Base-by-base conservation (phyloP, 1,284 basidiomycete genomes). In the Xanthoconium separans region DNA sequence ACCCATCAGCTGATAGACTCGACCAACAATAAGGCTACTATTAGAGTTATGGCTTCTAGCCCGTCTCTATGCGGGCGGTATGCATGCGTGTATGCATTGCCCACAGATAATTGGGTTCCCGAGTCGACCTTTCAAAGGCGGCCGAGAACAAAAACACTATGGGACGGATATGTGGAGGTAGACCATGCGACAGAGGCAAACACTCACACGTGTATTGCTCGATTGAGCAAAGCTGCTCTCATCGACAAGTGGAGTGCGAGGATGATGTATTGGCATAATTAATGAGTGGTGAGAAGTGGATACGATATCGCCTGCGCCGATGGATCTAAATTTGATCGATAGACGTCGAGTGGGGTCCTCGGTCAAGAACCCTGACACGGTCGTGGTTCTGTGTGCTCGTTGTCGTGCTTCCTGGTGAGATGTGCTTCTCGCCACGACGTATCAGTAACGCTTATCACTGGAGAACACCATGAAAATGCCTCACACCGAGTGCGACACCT, bases 401-500 rank as follows among this genome's bases (percentile, higher is more conserved):
- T 16, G 16, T 37, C 16, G 36, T n/a, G 9, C 36, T 58, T 40
- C 47, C 49, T 15, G 51, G 42, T 10, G 50, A 51, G 3, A 53
- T 3, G 11, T 37, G 40, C 65, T 65, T 50, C 27, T 41, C 39
- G 24, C 24, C 29, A 4, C 9, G 4, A 22, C 20, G 4, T 40
- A 29, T 64, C 34, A 59, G 36, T n/a, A 6, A 16, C 13, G 22
- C 15, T 11, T n/a, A 39, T 24, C 36, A 6, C 20, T 4, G 11
- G 24, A 40, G 13, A 29, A 24, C 12, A 42, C 8, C 4, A 18
- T 15, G 5, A 43, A 39, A 39, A 46, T 34, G 41, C 20, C 64
- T 59, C 47, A 70, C 66, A 0, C 30, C 43, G 9, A 61, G 50
- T 18, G 33, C 13, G 18, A 64, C 48, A 30, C 37, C 50, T 5